Evolutionary conservation across 2,329 filamentous ascomycete genomes (phyloP).

Genomic region (Fusarium lyarnte): DNA sequence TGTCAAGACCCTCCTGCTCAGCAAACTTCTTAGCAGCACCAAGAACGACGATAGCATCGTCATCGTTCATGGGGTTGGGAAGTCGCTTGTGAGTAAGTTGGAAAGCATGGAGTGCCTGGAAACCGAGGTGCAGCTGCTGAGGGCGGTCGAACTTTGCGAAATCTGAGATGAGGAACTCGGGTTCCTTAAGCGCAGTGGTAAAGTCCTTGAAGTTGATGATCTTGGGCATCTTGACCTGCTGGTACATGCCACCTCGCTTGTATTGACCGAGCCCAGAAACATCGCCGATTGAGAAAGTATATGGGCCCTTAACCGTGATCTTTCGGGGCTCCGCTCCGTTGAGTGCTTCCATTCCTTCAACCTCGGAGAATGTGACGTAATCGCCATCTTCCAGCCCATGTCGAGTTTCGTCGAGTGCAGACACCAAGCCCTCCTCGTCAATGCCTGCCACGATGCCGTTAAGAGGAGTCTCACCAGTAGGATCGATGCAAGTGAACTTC

Average conservation of each 20-base stretch:
- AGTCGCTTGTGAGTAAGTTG: constrained; percentile 77
- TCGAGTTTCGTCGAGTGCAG: constrained; percentile 90
- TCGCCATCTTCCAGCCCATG: constrained; percentile 97
- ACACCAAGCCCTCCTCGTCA: constrained; percentile 89
- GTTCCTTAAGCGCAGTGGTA: constrained; percentile 80
- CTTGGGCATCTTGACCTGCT: constrained; percentile 99
- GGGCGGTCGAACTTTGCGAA: constrained; percentile 98
- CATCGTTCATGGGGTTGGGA: constrained; percentile 84
- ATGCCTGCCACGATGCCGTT: constrained; percentile 92
- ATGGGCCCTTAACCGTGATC: constrained; percentile 92
- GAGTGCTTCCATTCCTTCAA: constrained; percentile 89
- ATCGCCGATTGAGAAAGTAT: constrained; percentile 97
- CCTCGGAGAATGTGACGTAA: constrained; percentile 91
- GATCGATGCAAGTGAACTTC: constrained; percentile 89
- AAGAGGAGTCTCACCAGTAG: constrained; percentile 87
- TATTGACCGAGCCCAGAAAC: constrained; percentile 89
- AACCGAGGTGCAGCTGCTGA: constrained; percentile 87
- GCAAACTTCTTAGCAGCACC: constrained; percentile 80
- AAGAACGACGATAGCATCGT: constrained; percentile 82
- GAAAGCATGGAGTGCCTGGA: constrained; percentile 92
- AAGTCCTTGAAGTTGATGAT: constrained; percentile 88
- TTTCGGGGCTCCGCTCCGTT: constrained; percentile 88
- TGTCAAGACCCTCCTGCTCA: constrained; percentile 70
- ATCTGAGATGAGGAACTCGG: constrained; percentile 90
- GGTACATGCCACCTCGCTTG: constrained; percentile 86